Evolutionary conservation across 2,329 filamentous ascomycete genomes (phyloP), one percentile per base, ranked within the genome.

Genomic region (Aspergillus aculeatus): DNA sequence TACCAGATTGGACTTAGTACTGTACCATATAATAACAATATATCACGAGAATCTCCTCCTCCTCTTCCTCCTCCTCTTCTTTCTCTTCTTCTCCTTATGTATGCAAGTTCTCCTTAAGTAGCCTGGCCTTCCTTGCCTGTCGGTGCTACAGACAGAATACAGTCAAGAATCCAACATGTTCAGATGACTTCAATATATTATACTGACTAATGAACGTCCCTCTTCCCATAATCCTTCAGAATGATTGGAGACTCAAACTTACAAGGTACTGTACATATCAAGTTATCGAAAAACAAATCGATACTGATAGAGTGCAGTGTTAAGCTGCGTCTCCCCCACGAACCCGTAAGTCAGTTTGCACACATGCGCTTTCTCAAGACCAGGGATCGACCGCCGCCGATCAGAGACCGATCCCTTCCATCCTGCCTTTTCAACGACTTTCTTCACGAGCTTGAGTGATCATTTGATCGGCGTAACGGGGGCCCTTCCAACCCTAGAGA

Each of bases 401-500:
- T 38, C 35, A 23, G 35, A 38, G 10, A 12, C 11, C 11, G 4
- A 12, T 38, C 35, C 14, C 14, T 16, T 41, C 35, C 35, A 41
- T 14, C 35, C 11, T 41, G 35, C 14, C 14, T 41, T 14, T 41
- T 16, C 4, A 14, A 2, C 3, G 14, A 16, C 11, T 41, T 16
- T 41, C 5, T 5, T 41, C 35, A 5, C 35, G 35, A 41, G 12
- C 35, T 23, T 21, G 19, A 9, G 21, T 47, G 47, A 35, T n/a
- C 16, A 38, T 16, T 10, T 31, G 38, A 24, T 60, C 50, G 71
- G 63, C 70, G 66, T 58, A 73, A 62, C 54, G 21, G 38, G 19
- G 54, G 59, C 16, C 75, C 75, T 66, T 77, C 75, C 48, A 78
- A 66, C 55, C 75, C 75, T 59, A 78, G 60, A 50, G 70, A 70